A percentile compares a stretch with the other conserved stretches of the same genome.
These are phyloP conservation scores for Phytophthora syringae DNA, from an alignment of 352 stramenopile species.

Conservation along the genomic window DNA sequence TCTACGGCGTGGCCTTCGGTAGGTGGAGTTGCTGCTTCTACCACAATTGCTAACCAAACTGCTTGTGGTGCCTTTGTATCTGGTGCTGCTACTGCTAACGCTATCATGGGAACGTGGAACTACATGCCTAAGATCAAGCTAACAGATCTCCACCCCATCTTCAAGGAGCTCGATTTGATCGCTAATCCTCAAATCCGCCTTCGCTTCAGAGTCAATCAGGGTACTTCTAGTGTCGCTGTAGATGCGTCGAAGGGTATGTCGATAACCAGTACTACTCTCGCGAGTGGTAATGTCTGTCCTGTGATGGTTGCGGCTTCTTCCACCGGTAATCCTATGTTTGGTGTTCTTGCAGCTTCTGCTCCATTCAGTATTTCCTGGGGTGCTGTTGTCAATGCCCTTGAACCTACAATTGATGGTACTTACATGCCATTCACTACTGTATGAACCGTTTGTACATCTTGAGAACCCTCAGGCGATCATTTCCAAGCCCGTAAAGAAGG, in stretches of 20 bases:
- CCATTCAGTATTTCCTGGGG: conserved; percentile 1
- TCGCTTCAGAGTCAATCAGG: conserved; percentile 12
- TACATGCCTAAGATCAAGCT: conserved; percentile 11
- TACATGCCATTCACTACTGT: conserved; percentile 13
- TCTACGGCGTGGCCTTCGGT: neutral
- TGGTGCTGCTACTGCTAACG: neutral
- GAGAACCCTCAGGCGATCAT: conserved; percentile 10
- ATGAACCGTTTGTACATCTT: conserved; percentile 4
- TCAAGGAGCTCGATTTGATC: conserved; percentile 9
- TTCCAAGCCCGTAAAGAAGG: conserved; percentile 9
- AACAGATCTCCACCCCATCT: conserved; percentile 3
- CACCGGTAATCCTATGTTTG: neutral
- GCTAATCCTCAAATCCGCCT: conserved; percentile 13
- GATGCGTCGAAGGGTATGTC: neutral
- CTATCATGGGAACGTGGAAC: conserved; percentile 15
- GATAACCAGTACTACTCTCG: conserved; percentile 1
- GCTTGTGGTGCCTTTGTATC: conserved; percentile 1
- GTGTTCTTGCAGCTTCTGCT: conserved; percentile 5
- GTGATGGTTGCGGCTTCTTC: neutral
- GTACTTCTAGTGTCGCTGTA: conserved; percentile 5
- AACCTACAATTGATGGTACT: conserved; percentile 14
- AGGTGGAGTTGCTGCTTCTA: neutral
- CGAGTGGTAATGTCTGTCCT: neutral
- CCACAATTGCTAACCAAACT: neutral
- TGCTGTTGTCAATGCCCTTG: conserved; percentile 4